Evolutionary conservation across 1,284 basidiomycete genomes (phyloP), one percentile per base, ranked within the genome.

Genomic region (Puccinia brachypodii): DNA sequence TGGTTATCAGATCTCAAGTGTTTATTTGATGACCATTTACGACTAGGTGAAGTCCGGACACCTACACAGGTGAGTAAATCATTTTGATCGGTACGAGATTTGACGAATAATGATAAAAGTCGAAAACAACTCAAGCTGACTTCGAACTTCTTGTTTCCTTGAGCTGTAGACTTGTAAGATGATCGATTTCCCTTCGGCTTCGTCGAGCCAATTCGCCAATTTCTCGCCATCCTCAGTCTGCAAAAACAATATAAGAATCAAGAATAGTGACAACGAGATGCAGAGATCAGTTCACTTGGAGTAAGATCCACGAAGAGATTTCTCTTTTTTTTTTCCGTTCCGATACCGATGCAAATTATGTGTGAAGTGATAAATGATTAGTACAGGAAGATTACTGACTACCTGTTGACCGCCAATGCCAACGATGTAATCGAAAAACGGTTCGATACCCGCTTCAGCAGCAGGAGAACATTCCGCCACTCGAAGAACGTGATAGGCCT

Each of bases 381-480:
- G 31, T 64, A 16, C 31, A 28, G 3, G 31, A 16, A 25, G 14
- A 3, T 6, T 19, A 72, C 80, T 60, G 56, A 68, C 78, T 3
- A 82, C 69, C 81, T 82, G 44, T 83, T 83, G 89, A 42, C 92
- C 91, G 85, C 94, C 91, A 82, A 95, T 93, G 22, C 96, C 96
- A 58, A 98, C 91, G 44, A 98, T 91, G 87, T 97, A 98, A 88
- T 98, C 96, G 86, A 99, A 99, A 88, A 95, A 97, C 0, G 96
- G 94, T 85, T 98, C 95, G 66, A 98, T 92, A 75, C 91, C 91
- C 6, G 93, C 93, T 79, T 91, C 89, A 11, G 93, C 93, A 0
- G 87, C 86, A 4, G 87, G 87, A 33, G 85, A 85, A 33, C 83
- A 84, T 8, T 86, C 86, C 53, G 87, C 87, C 1, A 87, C 86